phyloP scores from a whole-genome alignment of 371 early-diverging fungal species.

The Apophysomyces trapeziformis region DNA sequence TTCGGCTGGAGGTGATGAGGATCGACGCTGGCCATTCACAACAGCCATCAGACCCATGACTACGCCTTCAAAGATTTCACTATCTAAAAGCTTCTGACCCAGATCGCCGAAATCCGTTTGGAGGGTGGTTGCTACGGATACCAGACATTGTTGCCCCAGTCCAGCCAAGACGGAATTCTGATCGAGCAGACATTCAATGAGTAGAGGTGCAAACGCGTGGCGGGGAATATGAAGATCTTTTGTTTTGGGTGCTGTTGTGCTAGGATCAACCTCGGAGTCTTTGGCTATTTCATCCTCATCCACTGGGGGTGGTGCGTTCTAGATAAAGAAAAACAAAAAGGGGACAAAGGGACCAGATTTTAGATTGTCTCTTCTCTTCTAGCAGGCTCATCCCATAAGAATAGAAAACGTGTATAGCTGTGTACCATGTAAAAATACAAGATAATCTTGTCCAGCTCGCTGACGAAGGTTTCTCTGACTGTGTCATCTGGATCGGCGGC shows the following conservation, averaged over 20 bases:
- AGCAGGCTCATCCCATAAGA: too few relatives aligned
- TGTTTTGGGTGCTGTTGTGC: neutral
- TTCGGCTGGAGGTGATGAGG: neutral
- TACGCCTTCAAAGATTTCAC: constrained; percentile 48
- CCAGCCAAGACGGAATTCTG: constrained; percentile 55
- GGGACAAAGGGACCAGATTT: too few relatives aligned
- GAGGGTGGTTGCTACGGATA: constrained; percentile 51
- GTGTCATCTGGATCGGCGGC: constrained; percentile 53
- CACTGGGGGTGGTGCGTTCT: constrained; percentile 29
- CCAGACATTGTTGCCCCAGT: constrained; percentile 56
- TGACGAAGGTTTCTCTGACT: constrained; percentile 56
- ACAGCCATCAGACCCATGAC: constrained; percentile 34
- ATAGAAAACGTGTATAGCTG: neutral
- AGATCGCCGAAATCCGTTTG: constrained; percentile 23
- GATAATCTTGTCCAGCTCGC: constrained; percentile 54
- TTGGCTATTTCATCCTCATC: too few relatives aligned
- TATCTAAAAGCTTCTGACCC: constrained; percentile 34
- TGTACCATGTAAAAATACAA: constrained; percentile 56
- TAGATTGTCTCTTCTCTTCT: too few relatives aligned
- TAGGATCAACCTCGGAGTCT: too few relatives aligned
- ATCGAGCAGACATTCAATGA: constrained; percentile 55
- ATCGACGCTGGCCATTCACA: constrained; percentile 13
- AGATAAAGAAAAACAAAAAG: neutral
- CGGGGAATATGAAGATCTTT: constrained; percentile 32
- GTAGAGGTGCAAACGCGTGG: constrained; percentile 41